Evolutionary conservation across 139 green algal species (phyloP).

Genomic region (Haematococcus sp.): DNA sequence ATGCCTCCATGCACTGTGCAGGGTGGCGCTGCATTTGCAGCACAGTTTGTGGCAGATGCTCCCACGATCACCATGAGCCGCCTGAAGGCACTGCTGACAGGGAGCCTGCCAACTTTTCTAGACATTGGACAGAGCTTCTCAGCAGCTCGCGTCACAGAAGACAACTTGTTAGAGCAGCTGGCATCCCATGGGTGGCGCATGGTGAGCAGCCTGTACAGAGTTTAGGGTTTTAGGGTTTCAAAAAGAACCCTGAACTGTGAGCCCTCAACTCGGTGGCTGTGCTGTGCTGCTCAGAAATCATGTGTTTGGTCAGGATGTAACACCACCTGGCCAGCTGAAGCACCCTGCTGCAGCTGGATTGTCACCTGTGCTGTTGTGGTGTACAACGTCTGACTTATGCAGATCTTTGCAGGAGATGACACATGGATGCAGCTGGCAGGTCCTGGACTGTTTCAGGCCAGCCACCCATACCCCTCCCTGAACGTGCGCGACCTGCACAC

Average conservation of each 20-base stretch:
- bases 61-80: slow-evolving; percentile 92
- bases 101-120: slow-evolving; percentile 89
- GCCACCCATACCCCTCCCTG: slow-evolving; percentile 85
- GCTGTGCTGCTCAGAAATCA: background rate
- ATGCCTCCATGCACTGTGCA: too few species aligned
- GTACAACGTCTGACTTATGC: background rate
- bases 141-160: slow-evolving; percentile 71
- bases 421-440: slow-evolving; percentile 89
- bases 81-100: slow-evolving; percentile 76
- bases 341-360: too few species aligned
- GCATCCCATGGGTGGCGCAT: slow-evolving; percentile 40
- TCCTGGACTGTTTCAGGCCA: slow-evolving; percentile 42
- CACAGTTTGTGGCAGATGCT: slow-evolving; percentile 58
- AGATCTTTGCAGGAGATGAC: slow-evolving; percentile 84
- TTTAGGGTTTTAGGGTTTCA: too few species aligned
- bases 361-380: too few species aligned
- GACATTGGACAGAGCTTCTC: slow-evolving; percentile 88
- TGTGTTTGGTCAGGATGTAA: too few species aligned
- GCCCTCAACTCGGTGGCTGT: too few species aligned
- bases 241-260: too few species aligned
- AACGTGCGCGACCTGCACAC: slow-evolving; percentile 93
- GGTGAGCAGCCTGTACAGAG: slow-evolving; percentile 48
- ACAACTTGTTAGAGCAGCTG: slow-evolving; percentile 91
- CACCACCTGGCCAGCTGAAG: too few species aligned
- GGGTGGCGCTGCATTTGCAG: background rate